Evolutionary conservation across 2,329 filamentous ascomycete genomes (phyloP), one percentile per base, ranked within the genome.

Genomic region (Xylaria polymorpha): DNA sequence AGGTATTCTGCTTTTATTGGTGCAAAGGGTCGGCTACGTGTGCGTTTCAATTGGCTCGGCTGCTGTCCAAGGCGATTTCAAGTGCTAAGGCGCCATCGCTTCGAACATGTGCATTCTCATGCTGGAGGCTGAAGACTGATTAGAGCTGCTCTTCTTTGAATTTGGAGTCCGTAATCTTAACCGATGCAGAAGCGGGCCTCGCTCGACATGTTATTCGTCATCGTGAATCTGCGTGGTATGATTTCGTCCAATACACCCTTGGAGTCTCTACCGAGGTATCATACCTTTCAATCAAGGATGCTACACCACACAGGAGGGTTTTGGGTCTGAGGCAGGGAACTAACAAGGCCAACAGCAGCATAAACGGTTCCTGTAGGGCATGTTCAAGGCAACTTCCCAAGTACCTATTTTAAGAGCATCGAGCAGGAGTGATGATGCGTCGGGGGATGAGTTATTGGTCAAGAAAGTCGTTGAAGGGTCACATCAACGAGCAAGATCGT

Each of bases 151-250:
- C 35, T 51, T 50, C 4, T 14, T 61, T 20, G 59, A 61, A 61
- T 25, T 56, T 37, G 32, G 29, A 22, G 51, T 39, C 14, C 39
- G 20, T 39, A 55, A 50, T 46, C 15, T 46, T 20, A 37, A 50
- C 29, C n/a, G n/a, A 29, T 41, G n/a, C 15, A 62, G 20, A 46
- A 61, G 46, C 46, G 22, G 59, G 46, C 60, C 35, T 55, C 18
- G 20, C 61, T 55, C 15, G 48, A 14, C 32, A 43, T 44, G 48
- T 8, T 32, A 55, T 57, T 51, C 32, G 43, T 41, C 44, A 35
- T 61, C 20, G 44, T 29, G 46, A 61, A 46, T 61, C 9, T 12
- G 59, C 39, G 46, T 50, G 32, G 53, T 20, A 32, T 53, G 62
- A 51, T 44, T 32, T 53, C 8, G n/a, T 12, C 37, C 46, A 25